Percentiles rank a stretch among this genome's conserved stretches.
phyloP scores from a whole-genome alignment of 345 rosid genomes.

The Noccaea caerulescens region DNA sequence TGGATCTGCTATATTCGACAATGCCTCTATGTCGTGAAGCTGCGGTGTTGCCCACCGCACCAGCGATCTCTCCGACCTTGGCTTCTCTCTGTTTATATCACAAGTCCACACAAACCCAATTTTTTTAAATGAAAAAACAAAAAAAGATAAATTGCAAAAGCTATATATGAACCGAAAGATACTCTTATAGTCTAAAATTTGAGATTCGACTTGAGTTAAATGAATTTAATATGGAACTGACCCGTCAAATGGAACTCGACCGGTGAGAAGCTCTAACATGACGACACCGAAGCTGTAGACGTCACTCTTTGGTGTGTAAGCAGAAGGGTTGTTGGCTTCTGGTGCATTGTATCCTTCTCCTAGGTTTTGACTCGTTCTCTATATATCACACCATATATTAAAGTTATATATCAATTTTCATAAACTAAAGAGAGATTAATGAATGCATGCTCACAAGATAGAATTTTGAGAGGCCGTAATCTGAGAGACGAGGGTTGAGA shows the following conservation, averaged over 20 bases:
- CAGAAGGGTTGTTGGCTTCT: constrained; percentile 69
- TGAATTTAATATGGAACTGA: constrained; percentile 36
- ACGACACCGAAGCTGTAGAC: constrained; percentile 93
- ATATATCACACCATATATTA: background rate
- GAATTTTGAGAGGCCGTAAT: constrained; percentile 75
- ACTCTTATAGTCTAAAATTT: background rate
- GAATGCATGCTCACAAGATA: constrained; percentile 51
- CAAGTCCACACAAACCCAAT: background rate
- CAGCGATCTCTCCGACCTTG: constrained; percentile 69
- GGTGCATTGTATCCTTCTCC: constrained; percentile 90
- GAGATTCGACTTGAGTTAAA: constrained; percentile 19
- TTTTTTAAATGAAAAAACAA: background rate
- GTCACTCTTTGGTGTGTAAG: constrained; percentile 84
- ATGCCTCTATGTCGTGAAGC: constrained; percentile 73
- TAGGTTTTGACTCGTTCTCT: constrained; percentile 82
- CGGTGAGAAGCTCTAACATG: constrained; percentile 87
- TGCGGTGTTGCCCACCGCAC: constrained; percentile 89
- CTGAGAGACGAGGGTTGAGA: constrained; percentile 82
- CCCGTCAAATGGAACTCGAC: constrained; percentile 85
- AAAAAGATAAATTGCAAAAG: too few species aligned
- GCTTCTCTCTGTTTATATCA: constrained; percentile 54
- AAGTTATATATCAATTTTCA: background rate
- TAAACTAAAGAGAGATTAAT: background rate
- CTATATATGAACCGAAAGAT: too few species aligned
- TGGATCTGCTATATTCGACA: constrained; percentile 82